phyloP scores from a whole-genome alignment of 1,139 yeast genomes.

The Geotrichum macrosporum region DNA sequence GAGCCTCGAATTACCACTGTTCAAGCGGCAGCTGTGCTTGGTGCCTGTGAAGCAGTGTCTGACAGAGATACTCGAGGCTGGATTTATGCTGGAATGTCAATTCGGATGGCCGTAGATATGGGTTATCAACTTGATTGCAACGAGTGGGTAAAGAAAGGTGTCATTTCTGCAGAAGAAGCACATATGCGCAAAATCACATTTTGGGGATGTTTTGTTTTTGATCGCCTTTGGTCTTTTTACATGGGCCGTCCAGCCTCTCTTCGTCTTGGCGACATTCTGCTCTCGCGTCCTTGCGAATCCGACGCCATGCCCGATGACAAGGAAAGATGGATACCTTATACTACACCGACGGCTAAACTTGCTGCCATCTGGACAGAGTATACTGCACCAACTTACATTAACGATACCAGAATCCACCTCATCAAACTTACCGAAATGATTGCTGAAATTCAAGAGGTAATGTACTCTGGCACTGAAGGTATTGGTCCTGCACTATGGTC shows the following conservation, averaged over 20 bases:
- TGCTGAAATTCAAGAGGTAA: constrained; percentile 22
- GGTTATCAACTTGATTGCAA: constrained; percentile 29
- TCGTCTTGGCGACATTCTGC: constrained; percentile 27
- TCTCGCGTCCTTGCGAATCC: constrained; percentile 20
- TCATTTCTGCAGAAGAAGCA: constrained; percentile 27
- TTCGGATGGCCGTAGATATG: constrained; percentile 30
- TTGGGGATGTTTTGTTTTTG: constrained; percentile 32
- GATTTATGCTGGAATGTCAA: constrained; percentile 32
- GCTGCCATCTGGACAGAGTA: constrained; percentile 21
- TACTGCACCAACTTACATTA: constrained; percentile 17
- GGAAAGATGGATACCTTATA: constrained; percentile 22
- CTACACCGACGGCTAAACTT: constrained; percentile 14
- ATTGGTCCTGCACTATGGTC: constrained; percentile 17
- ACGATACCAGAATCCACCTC: constrained; percentile 15
- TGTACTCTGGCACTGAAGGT: constrained; percentile 20
- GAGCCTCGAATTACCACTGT: constrained; percentile 27
- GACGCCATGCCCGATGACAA: constrained; percentile 12
- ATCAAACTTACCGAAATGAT: constrained; percentile 18
- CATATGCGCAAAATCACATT: constrained; percentile 27
- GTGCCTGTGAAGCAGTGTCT: constrained; percentile 29
- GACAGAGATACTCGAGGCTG: constrained; percentile 31
- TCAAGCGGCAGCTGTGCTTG: constrained; percentile 27
- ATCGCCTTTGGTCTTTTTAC: constrained; percentile 30
- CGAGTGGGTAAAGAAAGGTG: constrained; percentile 25
- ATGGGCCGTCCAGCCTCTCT: constrained; percentile 30